Evolutionary conservation across 2,329 filamentous ascomycete species (phyloP).

Genomic region (Atkinsonella hypoxylon): DNA sequence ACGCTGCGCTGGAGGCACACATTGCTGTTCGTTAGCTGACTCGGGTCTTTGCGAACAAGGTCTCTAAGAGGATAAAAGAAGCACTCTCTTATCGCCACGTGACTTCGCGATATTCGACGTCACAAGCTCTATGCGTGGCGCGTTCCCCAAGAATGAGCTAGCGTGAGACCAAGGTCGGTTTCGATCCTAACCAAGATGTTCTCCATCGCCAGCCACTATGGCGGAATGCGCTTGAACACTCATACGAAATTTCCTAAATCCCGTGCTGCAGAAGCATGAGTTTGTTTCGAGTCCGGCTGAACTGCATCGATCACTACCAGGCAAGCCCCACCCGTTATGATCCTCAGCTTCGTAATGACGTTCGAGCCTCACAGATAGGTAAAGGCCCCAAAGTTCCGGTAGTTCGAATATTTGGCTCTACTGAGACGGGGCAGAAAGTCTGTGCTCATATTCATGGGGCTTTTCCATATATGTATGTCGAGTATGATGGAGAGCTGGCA

Average conservation of each 20-base stretch:
- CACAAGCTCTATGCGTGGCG: neutral
- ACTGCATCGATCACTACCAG: conserved; percentile 95
- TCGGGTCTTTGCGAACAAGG: neutral
- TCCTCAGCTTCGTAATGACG: conserved; percentile 59
- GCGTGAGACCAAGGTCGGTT: neutral
- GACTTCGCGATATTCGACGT: conserved; percentile 12
- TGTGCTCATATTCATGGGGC: conserved; percentile 93
- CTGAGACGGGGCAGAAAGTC: conserved; percentile 89
- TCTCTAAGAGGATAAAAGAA: neutral
- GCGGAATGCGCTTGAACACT: neutral
- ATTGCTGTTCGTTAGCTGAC: neutral
- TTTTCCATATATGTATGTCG: conserved; percentile 89
- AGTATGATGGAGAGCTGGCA: conserved; percentile 61
- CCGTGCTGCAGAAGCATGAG: conserved; percentile 30
- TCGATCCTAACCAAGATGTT: neutral
- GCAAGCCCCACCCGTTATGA: conserved; percentile 67
- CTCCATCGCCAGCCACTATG: neutral
- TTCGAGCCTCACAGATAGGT: conserved; percentile 43
- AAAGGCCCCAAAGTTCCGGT: conserved; percentile 69
- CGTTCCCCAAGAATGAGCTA: neutral
- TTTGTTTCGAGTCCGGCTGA: conserved; percentile 78
- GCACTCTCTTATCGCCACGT: conserved; percentile 15
- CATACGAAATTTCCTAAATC: neutral
- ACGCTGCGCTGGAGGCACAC: neutral
- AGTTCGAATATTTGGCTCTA: conserved; percentile 82